These are phyloP conservation scores for Clathrus columnatus DNA, from an alignment of 768 basidiomycete species.

Conservation along the genomic window DNA sequence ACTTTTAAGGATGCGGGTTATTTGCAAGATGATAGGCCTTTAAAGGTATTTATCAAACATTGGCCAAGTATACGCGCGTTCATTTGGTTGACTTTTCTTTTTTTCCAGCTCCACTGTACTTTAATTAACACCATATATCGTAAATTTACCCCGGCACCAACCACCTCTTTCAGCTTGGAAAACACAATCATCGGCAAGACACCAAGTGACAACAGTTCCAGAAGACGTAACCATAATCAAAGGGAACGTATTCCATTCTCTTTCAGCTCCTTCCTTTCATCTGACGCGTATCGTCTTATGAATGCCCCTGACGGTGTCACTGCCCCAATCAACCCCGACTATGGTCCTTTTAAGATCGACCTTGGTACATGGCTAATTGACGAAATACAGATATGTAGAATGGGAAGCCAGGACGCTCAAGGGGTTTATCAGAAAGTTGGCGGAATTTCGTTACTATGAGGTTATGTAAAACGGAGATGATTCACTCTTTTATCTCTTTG, in stretches of 20 bases:
- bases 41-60: too few relatives aligned
- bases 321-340: not conserved
- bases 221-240: not conserved
- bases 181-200: not conserved
- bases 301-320: not conserved
- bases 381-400: slow-evolving; percentile 57
- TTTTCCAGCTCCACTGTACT: slow-evolving; percentile 30
- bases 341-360: slow-evolving; percentile 28
- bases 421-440: slow-evolving; percentile 47
- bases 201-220: slow-evolving; percentile 5
- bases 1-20: slow-evolving; percentile 25
- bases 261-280: slow-evolving; percentile 27
- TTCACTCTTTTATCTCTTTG: too few relatives aligned
- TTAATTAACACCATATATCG: slow-evolving; percentile 29
- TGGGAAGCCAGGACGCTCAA: slow-evolving; percentile 58
- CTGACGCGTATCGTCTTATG: slow-evolving; percentile 16
- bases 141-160: slow-evolving; percentile 15
- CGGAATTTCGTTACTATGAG: not conserved
- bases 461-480: too few relatives aligned
- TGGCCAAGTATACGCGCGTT: too few relatives aligned
- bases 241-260: slow-evolving; percentile 33
- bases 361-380: slow-evolving; percentile 47
- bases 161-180: not conserved
- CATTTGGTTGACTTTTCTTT: too few relatives aligned
- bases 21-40: slow-evolving; percentile 24